Base-by-base conservation (phyloP, 768 basidiomycete species). In the Lepiota brunneoincarnata region DNA sequence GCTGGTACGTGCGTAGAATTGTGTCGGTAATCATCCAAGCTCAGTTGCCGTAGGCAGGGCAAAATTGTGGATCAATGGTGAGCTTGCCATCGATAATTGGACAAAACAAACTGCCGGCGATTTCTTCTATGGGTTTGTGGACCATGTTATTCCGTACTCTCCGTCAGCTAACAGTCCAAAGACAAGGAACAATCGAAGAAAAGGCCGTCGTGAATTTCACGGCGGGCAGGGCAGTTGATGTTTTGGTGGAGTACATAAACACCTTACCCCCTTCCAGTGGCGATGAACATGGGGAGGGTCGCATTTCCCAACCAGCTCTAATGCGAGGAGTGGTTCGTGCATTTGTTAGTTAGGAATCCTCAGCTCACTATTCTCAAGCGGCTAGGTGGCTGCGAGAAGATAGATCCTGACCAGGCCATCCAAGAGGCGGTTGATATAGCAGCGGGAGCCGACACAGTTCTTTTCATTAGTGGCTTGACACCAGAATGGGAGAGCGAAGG, bases 401-500 rank as follows among this genome's bases (percentile, higher is more conserved):
- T 86, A 53, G 78, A 87, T 56, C 67, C 73, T 0, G 81, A 83
- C 18, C 58, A 72, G 46, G 83, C 82, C 1, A 80, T 89, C 23
- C 65, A 73, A 37, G 75, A 76, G 12, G 86, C 87, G 0, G 82
- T 81, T 7, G 62, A 69, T 12, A 67, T 87, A 17, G 87, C 87
- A 1, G 66, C 70, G 4, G 61, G 72, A 3, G 75, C 72, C 15
- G 85, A 87, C 64, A 75, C 75, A 38, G 86, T 82, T 43, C 67
- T 85, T 59, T 72, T 81, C 59, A 72, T 86, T 55, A 80, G 69
- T 10, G 87, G 87, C 4, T 71, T 87, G 18, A 82, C 81, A 26
- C 80, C 81, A 0, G 84, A 90, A 67, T 89, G 84, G 83, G 87
- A 90, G 69, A 82, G 81, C 56, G 88, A 89, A 67, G 85, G 86